phyloP scores from a whole-genome alignment of 306 rosid genomes.

The Herpetospermum pedunculosum region DNA sequence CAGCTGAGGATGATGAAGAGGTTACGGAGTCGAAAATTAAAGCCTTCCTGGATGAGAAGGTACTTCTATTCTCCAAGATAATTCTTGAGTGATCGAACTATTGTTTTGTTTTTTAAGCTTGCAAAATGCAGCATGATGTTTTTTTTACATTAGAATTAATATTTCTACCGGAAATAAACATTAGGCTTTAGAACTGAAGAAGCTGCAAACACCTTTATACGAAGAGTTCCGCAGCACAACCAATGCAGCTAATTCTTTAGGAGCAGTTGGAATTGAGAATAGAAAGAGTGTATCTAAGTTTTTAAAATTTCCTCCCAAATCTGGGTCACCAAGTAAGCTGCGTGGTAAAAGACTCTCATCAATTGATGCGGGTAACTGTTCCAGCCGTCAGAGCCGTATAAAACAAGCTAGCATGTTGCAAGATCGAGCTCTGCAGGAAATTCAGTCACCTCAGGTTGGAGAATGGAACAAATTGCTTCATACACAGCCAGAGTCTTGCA shows the following conservation, averaged over 20 bases:
- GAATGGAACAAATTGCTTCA: slow-evolving; percentile 43
- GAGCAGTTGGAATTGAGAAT: slow-evolving; percentile 23
- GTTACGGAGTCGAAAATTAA: slow-evolving; percentile 76
- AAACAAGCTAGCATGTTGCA: slow-evolving; percentile 28
- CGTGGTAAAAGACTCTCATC: slow-evolving; percentile 51
- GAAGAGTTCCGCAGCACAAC: slow-evolving; percentile 62
- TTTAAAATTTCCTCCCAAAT: slow-evolving; percentile 42
- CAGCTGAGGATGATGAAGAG: slow-evolving; percentile 76
- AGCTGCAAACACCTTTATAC: slow-evolving; percentile 75
- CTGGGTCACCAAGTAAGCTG: slow-evolving; percentile 44
- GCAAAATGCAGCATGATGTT: background rate
- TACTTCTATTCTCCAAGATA: slow-evolving; percentile 9
- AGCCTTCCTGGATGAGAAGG: slow-evolving; percentile 85
- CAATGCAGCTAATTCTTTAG: slow-evolving; percentile 36
- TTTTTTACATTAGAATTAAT: background rate
- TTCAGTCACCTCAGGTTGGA: slow-evolving; percentile 51
- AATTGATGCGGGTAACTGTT: slow-evolving; percentile 22
- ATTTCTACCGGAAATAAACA: slow-evolving; percentile 7
- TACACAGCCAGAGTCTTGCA: slow-evolving; percentile 32
- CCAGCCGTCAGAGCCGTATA: slow-evolving; percentile 33
- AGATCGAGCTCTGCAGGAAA: slow-evolving; percentile 61
- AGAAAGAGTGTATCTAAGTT: slow-evolving; percentile 29
- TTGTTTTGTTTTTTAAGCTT: slow-evolving; percentile 7
- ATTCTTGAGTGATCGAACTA: slow-evolving; percentile 3
- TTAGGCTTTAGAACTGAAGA: slow-evolving; percentile 75